Evolutionary conservation across 306 rosid species (phyloP).

Genomic region (Castanospermum australe): DNA sequence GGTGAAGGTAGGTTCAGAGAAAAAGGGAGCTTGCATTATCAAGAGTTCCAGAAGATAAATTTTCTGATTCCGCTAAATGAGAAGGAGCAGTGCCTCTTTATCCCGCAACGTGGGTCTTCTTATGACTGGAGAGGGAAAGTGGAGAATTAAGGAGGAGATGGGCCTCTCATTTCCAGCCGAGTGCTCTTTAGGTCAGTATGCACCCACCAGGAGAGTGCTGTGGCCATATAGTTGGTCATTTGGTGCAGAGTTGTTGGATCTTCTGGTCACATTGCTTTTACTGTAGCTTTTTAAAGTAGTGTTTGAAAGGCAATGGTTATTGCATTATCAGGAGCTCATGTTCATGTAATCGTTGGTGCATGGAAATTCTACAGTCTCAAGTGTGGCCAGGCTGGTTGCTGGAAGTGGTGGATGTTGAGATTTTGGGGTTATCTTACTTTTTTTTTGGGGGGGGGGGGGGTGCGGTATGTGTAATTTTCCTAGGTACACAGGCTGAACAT

Average conservation of each 20-base stretch:
- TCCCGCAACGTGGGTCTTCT: neutral
- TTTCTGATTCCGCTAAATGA: slow-evolving; percentile 4
- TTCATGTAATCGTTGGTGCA: neutral
- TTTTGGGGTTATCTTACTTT: too few relatives aligned
- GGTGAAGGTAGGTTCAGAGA: neutral
- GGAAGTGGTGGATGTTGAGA: too few relatives aligned
- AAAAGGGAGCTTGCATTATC: slow-evolving; percentile 17
- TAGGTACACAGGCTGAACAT: too few relatives aligned
- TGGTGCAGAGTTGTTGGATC: neutral
- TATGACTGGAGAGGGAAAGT: neutral
- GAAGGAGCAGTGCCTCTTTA: slow-evolving; percentile 21
- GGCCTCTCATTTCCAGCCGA: slow-evolving; percentile 6
- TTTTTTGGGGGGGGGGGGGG: too few relatives aligned
- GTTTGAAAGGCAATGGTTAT: slow-evolving; percentile 10
- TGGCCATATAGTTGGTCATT: neutral
- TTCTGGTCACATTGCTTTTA: slow-evolving; percentile 17
- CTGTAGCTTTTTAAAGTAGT: neutral
- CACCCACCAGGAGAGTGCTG: slow-evolving; percentile 9
- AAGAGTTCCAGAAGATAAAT: neutral
- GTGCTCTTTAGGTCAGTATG: neutral
- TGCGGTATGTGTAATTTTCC: too few relatives aligned
- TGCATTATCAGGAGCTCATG: neutral
- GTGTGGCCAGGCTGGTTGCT: neutral
- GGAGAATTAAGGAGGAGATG: slow-evolving; percentile 2
- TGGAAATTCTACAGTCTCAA: neutral